Conservation (phyloP, 306 rosid species). For the Adenanthera pavonina region DNA sequence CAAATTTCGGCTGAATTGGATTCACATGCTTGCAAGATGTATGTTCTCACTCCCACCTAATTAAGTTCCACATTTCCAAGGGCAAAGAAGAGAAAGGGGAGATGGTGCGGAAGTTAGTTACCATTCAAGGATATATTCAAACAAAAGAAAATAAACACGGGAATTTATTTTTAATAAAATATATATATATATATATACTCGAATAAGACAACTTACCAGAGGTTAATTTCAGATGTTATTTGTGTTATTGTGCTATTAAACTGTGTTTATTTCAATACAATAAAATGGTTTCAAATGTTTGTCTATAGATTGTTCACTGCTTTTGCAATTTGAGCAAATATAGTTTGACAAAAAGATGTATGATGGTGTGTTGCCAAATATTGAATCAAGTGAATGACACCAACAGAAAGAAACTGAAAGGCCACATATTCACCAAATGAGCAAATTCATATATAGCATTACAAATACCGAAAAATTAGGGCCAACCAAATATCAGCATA, state of each 20-base stretch:
- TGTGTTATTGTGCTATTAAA: background rate
- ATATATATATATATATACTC: background rate
- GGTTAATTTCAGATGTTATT: background rate
- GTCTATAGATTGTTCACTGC: background rate
- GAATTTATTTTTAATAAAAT: background rate
- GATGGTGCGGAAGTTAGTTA: background rate
- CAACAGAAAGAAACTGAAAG: no score
- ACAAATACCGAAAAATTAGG: no score
- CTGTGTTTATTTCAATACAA: background rate
- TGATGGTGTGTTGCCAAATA: no score
- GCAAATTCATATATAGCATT: no score
- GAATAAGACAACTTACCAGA: background rate
- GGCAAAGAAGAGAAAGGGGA: conserved; percentile 10
- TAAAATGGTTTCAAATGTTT: background rate
- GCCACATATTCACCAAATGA: no score
- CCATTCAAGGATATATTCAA: background rate
- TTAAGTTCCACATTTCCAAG: background rate
- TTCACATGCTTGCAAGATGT: conserved; percentile 78
- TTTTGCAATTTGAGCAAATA: no score
- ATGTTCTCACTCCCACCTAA: conserved; percentile 55
- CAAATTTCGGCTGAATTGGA: conserved; percentile 51
- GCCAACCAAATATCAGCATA: no score
- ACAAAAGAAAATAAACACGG: background rate
- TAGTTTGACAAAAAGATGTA: no score
- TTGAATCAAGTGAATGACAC: no score